phyloP scores from a whole-genome alignment of 1,284 basidiomycete genomes.

The Hymenochaete sp. region DNA sequence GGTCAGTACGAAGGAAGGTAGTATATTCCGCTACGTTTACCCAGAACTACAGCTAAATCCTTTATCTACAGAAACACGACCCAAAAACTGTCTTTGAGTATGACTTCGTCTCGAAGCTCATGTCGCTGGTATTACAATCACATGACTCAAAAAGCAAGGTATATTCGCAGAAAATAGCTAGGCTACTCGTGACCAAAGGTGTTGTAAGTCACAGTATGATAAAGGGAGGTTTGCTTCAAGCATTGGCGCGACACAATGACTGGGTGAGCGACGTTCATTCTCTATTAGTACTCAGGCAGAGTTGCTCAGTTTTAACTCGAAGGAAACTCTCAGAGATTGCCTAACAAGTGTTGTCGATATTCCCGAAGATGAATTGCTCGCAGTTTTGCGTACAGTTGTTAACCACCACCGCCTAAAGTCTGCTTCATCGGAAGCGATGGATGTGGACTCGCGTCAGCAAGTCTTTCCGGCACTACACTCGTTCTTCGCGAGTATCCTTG shows the following conservation, averaged over 20 bases:
- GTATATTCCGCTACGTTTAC: no score
- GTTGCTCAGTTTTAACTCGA: constrained; percentile 2
- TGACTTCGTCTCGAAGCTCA: constrained; percentile 47
- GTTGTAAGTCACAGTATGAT: constrained; percentile 54
- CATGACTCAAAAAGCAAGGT: constrained; percentile 28
- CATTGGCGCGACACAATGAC: constrained; percentile 44
- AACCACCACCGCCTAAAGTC: constrained; percentile 31
- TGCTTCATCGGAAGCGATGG: background rate
- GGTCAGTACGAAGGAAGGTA: no score
- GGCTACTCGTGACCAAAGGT: constrained; percentile 42
- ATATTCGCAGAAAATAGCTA: constrained; percentile 47
- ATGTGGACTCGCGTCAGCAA: background rate
- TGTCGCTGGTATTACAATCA: constrained; percentile 40
- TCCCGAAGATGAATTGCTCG: constrained; percentile 51
- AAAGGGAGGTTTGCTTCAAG: constrained; percentile 43
- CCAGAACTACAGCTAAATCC: no score
- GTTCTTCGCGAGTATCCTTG: constrained; percentile 44
- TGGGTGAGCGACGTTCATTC: constrained; percentile 43
- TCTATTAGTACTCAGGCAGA: background rate
- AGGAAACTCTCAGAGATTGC: constrained; percentile 50
- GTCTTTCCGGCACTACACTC: constrained; percentile 31
- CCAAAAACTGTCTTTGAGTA: constrained; percentile 30
- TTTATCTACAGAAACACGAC: no score
- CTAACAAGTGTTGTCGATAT: constrained; percentile 50
- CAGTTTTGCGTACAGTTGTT: constrained; percentile 39